phyloP scores from a whole-genome alignment of 2,329 filamentous ascomycete genomes.

The Verticillium dahliae region DNA sequence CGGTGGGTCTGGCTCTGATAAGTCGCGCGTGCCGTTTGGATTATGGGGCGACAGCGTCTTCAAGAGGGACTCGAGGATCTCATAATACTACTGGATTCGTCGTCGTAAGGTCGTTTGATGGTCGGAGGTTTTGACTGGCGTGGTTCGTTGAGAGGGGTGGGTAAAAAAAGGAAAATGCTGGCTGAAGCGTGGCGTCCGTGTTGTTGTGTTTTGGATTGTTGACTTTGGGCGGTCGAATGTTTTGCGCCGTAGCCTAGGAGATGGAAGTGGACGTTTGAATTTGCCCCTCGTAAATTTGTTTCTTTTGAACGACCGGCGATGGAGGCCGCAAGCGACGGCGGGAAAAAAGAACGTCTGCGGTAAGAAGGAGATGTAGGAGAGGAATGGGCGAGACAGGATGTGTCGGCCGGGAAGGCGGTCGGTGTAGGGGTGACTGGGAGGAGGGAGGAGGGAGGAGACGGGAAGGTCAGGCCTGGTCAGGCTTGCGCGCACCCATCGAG shows the following conservation, averaged over 20 bases:
- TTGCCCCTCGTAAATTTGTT: no score
- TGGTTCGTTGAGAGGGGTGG: neutral
- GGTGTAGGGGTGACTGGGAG: slow-evolving; percentile 12
- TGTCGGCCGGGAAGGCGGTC: slow-evolving; percentile 10
- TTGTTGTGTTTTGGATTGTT: neutral
- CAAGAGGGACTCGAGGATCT: neutral
- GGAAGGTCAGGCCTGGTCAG: neutral
- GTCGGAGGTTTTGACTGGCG: neutral
- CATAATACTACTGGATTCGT: neutral
- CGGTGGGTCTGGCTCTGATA: neutral
- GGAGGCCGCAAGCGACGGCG: slow-evolving; percentile 2
- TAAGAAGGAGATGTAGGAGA: slow-evolving; percentile 8
- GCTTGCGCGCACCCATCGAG: neutral
- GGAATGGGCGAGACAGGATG: slow-evolving; percentile 6
- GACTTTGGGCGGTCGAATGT: neutral
- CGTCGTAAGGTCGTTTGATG: neutral
- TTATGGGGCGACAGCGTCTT: neutral
- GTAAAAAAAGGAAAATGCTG: neutral
- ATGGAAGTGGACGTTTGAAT: neutral
- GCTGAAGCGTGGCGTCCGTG: neutral
- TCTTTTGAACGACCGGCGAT: neutral
- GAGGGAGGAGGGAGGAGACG: slow-evolving; percentile 3
- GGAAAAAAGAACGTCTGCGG: slow-evolving; percentile 10
- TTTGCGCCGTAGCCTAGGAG: neutral
- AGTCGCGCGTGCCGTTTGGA: neutral